Conservation (phyloP, 768 basidiomycete species). For the Lactarius tabidus region DNA sequence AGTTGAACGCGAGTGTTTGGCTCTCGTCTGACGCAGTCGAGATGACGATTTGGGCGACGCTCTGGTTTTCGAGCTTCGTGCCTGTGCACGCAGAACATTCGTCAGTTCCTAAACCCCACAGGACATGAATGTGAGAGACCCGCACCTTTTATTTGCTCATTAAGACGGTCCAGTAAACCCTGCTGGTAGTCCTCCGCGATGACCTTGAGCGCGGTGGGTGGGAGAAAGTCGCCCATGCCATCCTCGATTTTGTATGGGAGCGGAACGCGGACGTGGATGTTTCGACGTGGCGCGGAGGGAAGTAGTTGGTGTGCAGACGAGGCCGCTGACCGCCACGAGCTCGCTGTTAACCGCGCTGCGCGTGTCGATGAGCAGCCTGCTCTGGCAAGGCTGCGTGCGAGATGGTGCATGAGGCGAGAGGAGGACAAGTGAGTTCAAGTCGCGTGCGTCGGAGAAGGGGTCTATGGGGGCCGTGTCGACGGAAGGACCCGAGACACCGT, state of each 20-base stretch:
- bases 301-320: not conserved
- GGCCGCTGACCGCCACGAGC: not conserved
- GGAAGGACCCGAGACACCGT: not conserved
- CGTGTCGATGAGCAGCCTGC: not conserved
- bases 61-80: constrained; percentile 50
- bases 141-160: constrained; percentile 68
- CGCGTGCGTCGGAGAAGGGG: too few species aligned
- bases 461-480: not conserved
- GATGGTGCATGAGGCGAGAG: constrained; percentile 11
- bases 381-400: constrained; percentile 11
- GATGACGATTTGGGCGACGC: constrained; percentile 69
- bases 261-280: constrained; percentile 47
- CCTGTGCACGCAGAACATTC: constrained; percentile 39
- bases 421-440: not conserved
- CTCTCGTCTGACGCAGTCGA: constrained; percentile 55
- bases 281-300: constrained; percentile 30
- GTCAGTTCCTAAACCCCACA: constrained; percentile 1
- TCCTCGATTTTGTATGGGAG: constrained; percentile 65
- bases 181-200: constrained; percentile 83
- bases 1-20: constrained; percentile 75
- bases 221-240: constrained; percentile 77
- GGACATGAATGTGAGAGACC: not conserved
- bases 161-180: constrained; percentile 73
- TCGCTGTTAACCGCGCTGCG: not conserved
- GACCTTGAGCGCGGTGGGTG: constrained; percentile 63